Conservation (phyloP, 129 eudicot genomes). For the Logfia minima region DNA sequence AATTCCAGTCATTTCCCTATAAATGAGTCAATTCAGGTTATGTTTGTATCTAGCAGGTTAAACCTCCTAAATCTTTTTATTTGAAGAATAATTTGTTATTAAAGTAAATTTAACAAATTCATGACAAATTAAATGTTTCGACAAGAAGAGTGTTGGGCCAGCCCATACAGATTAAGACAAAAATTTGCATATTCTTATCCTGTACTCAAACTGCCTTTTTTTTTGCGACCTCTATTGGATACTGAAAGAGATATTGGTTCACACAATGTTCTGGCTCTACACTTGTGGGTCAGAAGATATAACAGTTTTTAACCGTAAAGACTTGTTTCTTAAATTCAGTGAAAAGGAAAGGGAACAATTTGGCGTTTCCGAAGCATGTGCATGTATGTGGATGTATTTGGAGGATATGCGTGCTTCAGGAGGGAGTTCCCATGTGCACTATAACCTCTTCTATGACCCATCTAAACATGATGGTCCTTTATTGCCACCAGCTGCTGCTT, state of each 20-base stretch:
- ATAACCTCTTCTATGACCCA: constrained; percentile 81
- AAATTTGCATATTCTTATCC: not conserved
- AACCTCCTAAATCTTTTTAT: not conserved
- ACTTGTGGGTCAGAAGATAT: not conserved
- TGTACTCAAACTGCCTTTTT: not conserved
- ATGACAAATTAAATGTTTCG: not conserved
- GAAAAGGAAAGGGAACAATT: constrained; percentile 92
- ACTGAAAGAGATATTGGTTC: not conserved
- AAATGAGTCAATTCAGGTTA: not conserved
- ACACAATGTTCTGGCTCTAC: constrained; percentile 6
- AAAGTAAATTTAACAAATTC: not conserved
- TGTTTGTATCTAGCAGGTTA: not conserved
- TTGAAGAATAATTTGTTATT: not conserved
- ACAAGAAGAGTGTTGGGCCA: not conserved
- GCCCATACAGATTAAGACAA: not conserved
- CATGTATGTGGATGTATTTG: constrained; percentile 91
- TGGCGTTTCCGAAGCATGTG: constrained; percentile 68
- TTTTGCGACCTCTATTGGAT: not conserved
- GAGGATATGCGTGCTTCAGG: constrained; percentile 68
- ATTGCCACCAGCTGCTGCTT: constrained; percentile 98
- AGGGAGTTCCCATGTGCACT: constrained; percentile 75
- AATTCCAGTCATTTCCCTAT: not conserved
- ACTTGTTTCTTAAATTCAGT: constrained; percentile 42
- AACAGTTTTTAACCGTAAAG: not conserved
- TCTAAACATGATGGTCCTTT: constrained; percentile 69